Evolutionary conservation across 2,329 filamentous ascomycete genomes (phyloP), one percentile per base, ranked within the genome.

Genomic region (Aspergillus sp.): DNA sequence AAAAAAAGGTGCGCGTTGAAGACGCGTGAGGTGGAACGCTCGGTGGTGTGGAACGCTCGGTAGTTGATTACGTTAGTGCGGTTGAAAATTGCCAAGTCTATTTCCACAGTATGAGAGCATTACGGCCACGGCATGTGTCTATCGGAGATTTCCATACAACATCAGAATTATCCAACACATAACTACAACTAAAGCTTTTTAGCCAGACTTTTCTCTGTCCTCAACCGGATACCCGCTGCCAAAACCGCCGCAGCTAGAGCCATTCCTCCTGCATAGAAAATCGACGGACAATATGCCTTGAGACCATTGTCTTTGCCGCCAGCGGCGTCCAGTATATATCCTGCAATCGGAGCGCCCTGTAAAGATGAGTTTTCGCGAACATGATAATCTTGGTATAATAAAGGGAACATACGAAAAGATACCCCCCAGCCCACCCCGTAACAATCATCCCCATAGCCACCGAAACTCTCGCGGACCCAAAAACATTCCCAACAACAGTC

Each of bases 391-490:
- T 19, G 17, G 17, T 19, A 19, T 19, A 19, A 19, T 19, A 19
- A 3, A 19, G 17, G 13, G 27, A 35, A n/a, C 72, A 62, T 56
- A 78, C 78, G 67, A 83, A 71, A 2, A 84, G 66, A 63, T 84
- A 85, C 0, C 82, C 81, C 1, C 74, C 76, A 2, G 74, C 70
- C 81, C 81, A 85, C 1, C 78, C 77, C 0, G 76, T 82, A 2
- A 82, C 74, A 33, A 80, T 73, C 79, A 84, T 83, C 4, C 78
- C 74, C 75, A 84, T 80, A 0, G 77, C 79, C 17, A 81, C 74
- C 3, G 74, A 69, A 33, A 81, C 73, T 3, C 77, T 68, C 1
- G 72, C 73, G 3, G 73, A 78, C 1, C 79, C 81, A 64, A 82
- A 83, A 0, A 81, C 73, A 53, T 75, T 80, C 0, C 77, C 75